Base-by-base conservation (phyloP, 2,329 filamentous ascomycete genomes). In the Parascedosporium putredinis region DNA sequence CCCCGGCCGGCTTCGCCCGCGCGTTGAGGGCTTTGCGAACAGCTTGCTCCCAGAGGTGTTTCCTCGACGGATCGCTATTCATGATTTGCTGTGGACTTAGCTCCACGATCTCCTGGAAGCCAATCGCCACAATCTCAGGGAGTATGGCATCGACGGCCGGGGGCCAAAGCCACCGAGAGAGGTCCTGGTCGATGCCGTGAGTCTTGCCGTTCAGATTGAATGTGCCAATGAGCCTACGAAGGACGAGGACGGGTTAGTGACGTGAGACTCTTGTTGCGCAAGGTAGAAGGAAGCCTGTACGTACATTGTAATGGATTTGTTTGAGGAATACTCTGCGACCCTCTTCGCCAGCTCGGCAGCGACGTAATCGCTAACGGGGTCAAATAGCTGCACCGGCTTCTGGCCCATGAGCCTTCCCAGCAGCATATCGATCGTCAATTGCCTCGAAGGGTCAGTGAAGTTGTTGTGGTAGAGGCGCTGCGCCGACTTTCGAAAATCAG, bases 91-190 rank as follows among this genome's bases (percentile, higher is more conserved):
- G 91, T 14, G 94, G 93, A 58, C 88, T 96, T 44, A 98, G 72
- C 61, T 95, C 88, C n/a, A 98, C 93, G 54, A 98, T 97, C 65
- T 98, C 93, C 62, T 98, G 93, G 59, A 98, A 97, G 0, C 88
- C 93, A 14, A 96, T 83, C 6, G 86, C 89, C 47, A 95, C 82
- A 33, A 98, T 86, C 52, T 91, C 86, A 5, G 93, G 90, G 53
- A 86, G 81, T 44, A 78, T 72, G 3, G 79, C 64, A 4, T 79
- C 75, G 8, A 75, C 47, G 1, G 61, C 55, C 3, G 75, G 67
- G 0, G 87, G 86, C 60, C 86, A 89, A 3, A 98, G 71, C 93
- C 93, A 98, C 2, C 83, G 73, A 1, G 86, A 84, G 10, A 98
- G 72, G 61, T 97, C 90, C 54, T 88, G 76, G 18, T 83, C 76